Conservation (phyloP, 257 asterid species). For the Paulownia fortunei region DNA sequence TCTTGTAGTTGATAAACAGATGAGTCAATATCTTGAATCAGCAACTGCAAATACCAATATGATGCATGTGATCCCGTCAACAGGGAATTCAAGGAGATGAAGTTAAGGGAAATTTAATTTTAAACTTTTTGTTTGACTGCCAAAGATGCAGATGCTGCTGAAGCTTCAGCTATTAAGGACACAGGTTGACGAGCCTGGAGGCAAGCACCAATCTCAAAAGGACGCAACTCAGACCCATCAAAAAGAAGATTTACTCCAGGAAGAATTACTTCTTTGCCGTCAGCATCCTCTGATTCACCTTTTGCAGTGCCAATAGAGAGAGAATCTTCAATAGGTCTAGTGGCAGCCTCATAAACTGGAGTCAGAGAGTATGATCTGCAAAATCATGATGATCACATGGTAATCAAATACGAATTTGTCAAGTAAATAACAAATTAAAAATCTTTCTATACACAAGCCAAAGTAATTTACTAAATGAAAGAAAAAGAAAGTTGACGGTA, state of each 20-base stretch:
- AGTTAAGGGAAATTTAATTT: not conserved
- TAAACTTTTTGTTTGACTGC: slow-evolving; percentile 49
- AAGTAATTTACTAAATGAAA: not conserved
- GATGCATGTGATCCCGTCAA: slow-evolving; percentile 27
- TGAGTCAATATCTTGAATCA: slow-evolving; percentile 21
- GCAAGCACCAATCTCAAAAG: slow-evolving; percentile 96
- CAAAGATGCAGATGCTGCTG: slow-evolving; percentile 75
- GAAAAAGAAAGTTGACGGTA: not conserved
- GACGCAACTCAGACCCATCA: slow-evolving; percentile 88
- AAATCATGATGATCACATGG: slow-evolving; percentile 33
- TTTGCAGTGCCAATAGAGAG: slow-evolving; percentile 52
- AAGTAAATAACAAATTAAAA: not conserved
- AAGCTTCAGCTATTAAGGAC: slow-evolving; percentile 87
- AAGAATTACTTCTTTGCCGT: slow-evolving; percentile 83
- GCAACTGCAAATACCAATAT: slow-evolving; percentile 16
- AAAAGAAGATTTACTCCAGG: slow-evolving; percentile 95
- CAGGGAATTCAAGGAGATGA: slow-evolving; percentile 15
- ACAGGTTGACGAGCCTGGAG: slow-evolving; percentile 98
- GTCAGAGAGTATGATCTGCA: slow-evolving; percentile 87
- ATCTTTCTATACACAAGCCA: slow-evolving; percentile 4
- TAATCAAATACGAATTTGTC: slow-evolving; percentile 24
- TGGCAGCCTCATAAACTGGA: slow-evolving; percentile 77
- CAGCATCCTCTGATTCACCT: slow-evolving; percentile 78
- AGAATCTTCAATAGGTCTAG: slow-evolving; percentile 69
- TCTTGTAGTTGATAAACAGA: slow-evolving; percentile 24